phyloP scores from a whole-genome alignment of 2,329 filamentous ascomycete genomes.

The Paramyrothecium sp. region DNA sequence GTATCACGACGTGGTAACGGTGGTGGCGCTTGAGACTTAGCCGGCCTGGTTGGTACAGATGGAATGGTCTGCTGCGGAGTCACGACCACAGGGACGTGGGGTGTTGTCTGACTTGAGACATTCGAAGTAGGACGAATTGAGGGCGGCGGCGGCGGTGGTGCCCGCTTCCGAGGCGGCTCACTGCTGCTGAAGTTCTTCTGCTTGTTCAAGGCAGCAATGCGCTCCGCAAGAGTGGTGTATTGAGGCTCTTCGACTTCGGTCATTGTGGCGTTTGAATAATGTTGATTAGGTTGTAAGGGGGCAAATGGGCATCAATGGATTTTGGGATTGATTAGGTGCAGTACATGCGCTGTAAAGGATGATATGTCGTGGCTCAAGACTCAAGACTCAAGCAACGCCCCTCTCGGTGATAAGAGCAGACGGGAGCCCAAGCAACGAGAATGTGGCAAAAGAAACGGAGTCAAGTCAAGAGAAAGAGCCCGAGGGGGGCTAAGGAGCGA shows the following conservation, averaged over 20 bases:
- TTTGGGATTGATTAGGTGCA: no score
- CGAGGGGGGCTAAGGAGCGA: no score
- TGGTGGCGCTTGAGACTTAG: constrained; percentile 24
- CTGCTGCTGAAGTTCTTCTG: constrained; percentile 56
- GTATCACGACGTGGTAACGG: constrained; percentile 32
- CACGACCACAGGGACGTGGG: constrained; percentile 27
- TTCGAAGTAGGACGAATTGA: constrained; percentile 34
- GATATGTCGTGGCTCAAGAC: no score
- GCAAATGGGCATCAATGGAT: no score
- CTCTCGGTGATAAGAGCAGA: no score
- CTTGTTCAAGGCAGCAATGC: constrained; percentile 62
- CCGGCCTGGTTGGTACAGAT: constrained; percentile 35
- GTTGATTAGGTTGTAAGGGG: background rate
- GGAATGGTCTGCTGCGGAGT: constrained; percentile 28
- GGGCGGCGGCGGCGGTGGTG: constrained; percentile 37
- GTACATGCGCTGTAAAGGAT: no score
- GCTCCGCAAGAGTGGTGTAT: constrained; percentile 59
- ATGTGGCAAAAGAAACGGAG: no score
- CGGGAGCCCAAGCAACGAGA: no score
- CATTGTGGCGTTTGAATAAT: constrained; percentile 37
- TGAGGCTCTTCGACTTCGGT: constrained; percentile 61
- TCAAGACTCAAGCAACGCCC: no score
- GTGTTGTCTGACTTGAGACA: constrained; percentile 31
- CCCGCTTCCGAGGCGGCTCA: constrained; percentile 40
- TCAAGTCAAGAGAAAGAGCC: no score